Percentiles rank a stretch among this genome's conserved stretches.
Conservation (phyloP, 108 stramenopile species). For the Pseudonitzschia delicatissima region DNA sequence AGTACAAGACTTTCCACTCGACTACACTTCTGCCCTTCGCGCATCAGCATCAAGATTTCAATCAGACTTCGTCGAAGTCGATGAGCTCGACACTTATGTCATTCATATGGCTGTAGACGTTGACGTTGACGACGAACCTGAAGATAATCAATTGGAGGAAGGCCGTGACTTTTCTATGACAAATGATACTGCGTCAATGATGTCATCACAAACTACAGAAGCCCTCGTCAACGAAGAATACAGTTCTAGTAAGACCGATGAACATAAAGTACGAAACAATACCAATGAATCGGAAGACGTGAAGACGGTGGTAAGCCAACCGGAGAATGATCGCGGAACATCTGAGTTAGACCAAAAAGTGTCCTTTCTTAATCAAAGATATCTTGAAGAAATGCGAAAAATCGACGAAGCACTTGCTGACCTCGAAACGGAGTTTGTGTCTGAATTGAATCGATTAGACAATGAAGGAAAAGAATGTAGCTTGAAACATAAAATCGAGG, state of each 20-base stretch:
- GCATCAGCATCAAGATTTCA: not conserved
- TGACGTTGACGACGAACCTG: not conserved
- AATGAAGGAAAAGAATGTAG: not conserved
- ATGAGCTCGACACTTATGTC: constrained; percentile 7
- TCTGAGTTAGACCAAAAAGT: constrained; percentile 22
- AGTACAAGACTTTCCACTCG: not conserved
- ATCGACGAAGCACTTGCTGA: constrained; percentile 4
- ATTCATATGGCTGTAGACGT: constrained; percentile 11
- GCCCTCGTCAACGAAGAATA: not conserved
- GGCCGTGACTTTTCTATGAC: not conserved
- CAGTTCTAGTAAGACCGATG: not conserved
- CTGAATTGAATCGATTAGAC: constrained; percentile 15
- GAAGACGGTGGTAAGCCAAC: constrained; percentile 6
- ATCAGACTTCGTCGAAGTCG: not conserved
- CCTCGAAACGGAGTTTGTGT: not conserved
- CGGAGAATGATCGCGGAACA: not conserved
- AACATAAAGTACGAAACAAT: constrained; percentile 14
- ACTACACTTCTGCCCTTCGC: constrained; percentile 3
- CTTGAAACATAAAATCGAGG: not conserved
- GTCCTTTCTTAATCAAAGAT: constrained; percentile 3
- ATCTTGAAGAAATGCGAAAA: not conserved
- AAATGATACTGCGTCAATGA: not conserved
- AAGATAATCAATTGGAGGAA: not conserved
- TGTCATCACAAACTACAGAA: not conserved
- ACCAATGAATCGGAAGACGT: not conserved